Base-by-base conservation (phyloP, 148 eudicot genomes). In the Persicaria tinctoria region DNA sequence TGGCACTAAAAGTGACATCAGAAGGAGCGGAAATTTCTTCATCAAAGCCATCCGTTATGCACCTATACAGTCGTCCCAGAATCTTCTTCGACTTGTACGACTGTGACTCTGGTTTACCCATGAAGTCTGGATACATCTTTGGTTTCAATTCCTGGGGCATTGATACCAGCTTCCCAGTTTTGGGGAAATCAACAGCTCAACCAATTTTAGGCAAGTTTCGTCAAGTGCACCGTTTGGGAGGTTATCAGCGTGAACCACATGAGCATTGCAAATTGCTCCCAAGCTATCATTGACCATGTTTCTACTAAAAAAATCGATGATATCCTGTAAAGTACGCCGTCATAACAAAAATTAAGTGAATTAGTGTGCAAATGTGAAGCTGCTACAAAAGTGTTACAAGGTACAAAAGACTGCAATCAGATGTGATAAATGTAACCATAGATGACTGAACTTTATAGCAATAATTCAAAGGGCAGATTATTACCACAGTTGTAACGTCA, bases 171-270 rank as follows among this genome's bases (percentile, higher is more conserved):
- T 78, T 84, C 70, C 98, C 98, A 2, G 97, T 94, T 80, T 94
- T 94, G 1, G 98, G 98, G 79, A 94, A 91, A 85, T 94, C 98
- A 60, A 94, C 98, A 5, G 98, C 76, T 90, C 96, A 6, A 97
- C 97, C 70, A 94, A 75, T 62, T 64, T 82, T 11, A 86, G 73
- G 80, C 98, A 94, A 18, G 84, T 90, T 54, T 91, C 90, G 72
- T 91, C 93, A 45, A 85, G 54, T 1, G 98, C 97, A 48, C 96
- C 96, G 8, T 82, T 66, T 14, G 79, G 81, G 72, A 90, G 86
- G 13, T 74, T 78, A 73, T 94, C 98, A 49, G 98, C 96, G 74
- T 91, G 97, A 49, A 94, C 98, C 60, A 91, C 98, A 69, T 94
- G 98, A 12, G 98, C 97, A 69, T 92, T 90, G 90, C 98, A 91